Base-by-base conservation (phyloP, 2,329 filamentous ascomycete species). In the Elsinoe necatrix region DNA sequence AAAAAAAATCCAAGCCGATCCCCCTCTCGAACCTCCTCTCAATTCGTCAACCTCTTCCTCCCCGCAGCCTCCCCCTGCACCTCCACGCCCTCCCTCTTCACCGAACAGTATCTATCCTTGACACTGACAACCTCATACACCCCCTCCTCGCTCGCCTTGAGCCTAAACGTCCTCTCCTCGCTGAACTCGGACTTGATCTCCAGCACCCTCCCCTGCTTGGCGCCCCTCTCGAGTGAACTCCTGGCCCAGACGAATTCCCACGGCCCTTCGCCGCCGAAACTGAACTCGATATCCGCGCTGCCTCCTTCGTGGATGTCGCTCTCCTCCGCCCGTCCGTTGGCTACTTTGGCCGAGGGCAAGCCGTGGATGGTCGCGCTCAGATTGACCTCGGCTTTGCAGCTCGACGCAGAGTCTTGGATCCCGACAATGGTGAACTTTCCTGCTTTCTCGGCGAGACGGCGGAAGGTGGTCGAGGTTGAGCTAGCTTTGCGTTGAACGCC, bases 241-340 rank as follows among this genome's bases (percentile, higher is more conserved):
- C 93, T 81, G 18, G 90, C 97, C 70, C 95, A 97, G 57, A 92
- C 96, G 68, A 97, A 98, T 72, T 97, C 93, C 66, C 98, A 98
- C 1, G 93, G 93, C 60, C 93, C 90, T 4, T 88, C 91, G 57
- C 95, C 93, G 76, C 87, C 91, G 73, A 98, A 98, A 65, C 95
- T 88, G 65, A 98, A 97, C 6, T 89, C 75, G 54, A 98, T 90
- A 68, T 96, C 89, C 0, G 93, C 90, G 68, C 95, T 87, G 60
- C 90, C 90, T 63, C 93, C 93, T 75, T 98, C 92, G 69, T 97
- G 95, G 61, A 98, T 98, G 68, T 97, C 93, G 34, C 95, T 85
- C 62, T 87, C 83, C 5, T 84, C 82, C 58, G 88, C 84, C 60
- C 81, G 81, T 27, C 95, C 95, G 65, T 89, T 87, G 66, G 87